A percentile compares a stretch with the other conserved stretches of the same genome.
Evolutionary conservation across 495 filamentous ascomycete species (phyloP).

Genomic region (Aspergillus haitiensis): DNA sequence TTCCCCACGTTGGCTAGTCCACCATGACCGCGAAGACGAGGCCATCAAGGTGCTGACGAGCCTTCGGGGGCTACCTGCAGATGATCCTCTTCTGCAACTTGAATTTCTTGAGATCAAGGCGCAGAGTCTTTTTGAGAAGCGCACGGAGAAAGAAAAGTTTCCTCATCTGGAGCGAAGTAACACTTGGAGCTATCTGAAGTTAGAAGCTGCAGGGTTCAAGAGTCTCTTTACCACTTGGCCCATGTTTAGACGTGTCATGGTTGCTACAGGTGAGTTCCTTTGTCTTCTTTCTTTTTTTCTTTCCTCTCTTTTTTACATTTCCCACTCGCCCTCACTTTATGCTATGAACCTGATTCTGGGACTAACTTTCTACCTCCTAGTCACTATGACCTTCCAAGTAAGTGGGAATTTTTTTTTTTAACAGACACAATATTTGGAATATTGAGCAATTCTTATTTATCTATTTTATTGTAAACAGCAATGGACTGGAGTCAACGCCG

Average conservation of each 20-base stretch:
- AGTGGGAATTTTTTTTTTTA: background rate
- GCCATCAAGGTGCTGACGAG: constrained; percentile 59
- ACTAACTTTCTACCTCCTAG: background rate
- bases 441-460: background rate
- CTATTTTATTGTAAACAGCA: constrained; percentile 58
- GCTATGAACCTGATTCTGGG: background rate
- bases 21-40: constrained; percentile 65
- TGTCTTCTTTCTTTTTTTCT: no score
- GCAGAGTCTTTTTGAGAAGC: constrained; percentile 70
- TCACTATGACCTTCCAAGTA: constrained; percentile 53
- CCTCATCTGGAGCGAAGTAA: constrained; percentile 59
- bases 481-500: constrained; percentile 68
- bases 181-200: constrained; percentile 54
- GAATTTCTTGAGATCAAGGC: constrained; percentile 81
- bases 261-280: constrained; percentile 31
- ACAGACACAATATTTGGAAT: constrained; percentile 25
- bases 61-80: constrained; percentile 61
- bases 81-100: constrained; percentile 57
- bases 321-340: background rate
- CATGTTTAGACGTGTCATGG: constrained; percentile 38
- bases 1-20: constrained; percentile 74
- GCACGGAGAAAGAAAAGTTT: constrained; percentile 66
- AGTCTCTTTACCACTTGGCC: constrained; percentile 38
- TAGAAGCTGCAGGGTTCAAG: constrained; percentile 65
- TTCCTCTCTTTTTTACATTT: no score